Percentiles rank a stretch among this genome's conserved stretches.
These are phyloP conservation scores for Komagataea norvegica DNA, from an alignment of 1,139 yeast genomes.

Conservation along the genomic window DNA sequence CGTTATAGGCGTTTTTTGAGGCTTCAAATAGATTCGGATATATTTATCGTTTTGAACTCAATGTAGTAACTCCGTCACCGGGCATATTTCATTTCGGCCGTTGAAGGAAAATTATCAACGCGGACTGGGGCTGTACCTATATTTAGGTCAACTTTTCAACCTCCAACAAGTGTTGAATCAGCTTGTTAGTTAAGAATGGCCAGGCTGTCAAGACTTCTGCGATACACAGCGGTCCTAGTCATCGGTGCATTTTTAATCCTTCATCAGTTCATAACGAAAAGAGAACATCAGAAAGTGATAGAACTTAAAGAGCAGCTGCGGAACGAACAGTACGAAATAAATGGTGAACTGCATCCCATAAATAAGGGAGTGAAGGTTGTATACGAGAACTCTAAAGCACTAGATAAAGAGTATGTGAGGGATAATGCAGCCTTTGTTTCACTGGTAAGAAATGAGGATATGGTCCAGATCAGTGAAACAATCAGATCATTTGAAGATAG, in stretches of 20 bases:
- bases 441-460: conserved; percentile 56
- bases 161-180: too few species aligned
- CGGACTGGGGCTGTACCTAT: too few species aligned
- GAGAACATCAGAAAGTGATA: conserved; percentile 16
- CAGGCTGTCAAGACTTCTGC: conserved; percentile 11
- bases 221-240: conserved; percentile 18
- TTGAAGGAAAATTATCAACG: too few species aligned
- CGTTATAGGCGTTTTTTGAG: too few species aligned
- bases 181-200: too few species aligned
- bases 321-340: conserved; percentile 17
- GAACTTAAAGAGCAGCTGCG: conserved; percentile 17
- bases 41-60: too few species aligned
- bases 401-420: conserved; percentile 17
- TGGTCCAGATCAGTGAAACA: conserved; percentile 44
- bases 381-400: conserved; percentile 4
- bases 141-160: too few species aligned
- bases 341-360: conserved; percentile 10
- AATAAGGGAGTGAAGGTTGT: conserved; percentile 8
- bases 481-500: conserved; percentile 63
- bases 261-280: conserved; percentile 19
- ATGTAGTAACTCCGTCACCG: too few species aligned
- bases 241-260: conserved; percentile 17
- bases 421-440: conserved; percentile 60
- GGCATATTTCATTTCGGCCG: too few species aligned
- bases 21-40: too few species aligned